Evolutionary conservation across 495 filamentous ascomycete species (phyloP), one percentile per base, ranked within the genome.

Genomic region (Pseudoneurospora amorphoporcata): DNA sequence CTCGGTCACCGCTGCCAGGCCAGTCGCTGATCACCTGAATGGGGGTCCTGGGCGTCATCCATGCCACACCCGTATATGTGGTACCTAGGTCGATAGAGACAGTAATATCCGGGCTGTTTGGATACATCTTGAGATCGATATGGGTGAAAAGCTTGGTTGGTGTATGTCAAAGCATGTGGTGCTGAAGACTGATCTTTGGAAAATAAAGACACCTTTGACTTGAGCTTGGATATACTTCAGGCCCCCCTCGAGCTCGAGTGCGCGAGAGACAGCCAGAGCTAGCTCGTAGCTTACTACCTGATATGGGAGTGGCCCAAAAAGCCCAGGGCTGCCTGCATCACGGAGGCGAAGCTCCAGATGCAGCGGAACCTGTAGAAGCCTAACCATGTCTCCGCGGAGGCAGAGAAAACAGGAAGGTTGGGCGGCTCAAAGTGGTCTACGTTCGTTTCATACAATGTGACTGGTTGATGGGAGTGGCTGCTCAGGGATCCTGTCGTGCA

Each of bases 51-150:
- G 45, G 85, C 80, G 75, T 88, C 72, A 74, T 73, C 78, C 78
- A 90, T 40, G 86, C 86, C n/a, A 89, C 88, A 19, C 88, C 88
- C 70, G 87, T 88, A 71, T 83, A 89, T 35, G 89, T 90, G 80
- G 89, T 90, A 2, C 88, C 89, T 71, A 90, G 82, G 74, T 91
- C 89, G 69, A 91, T 79, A 17, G 87, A 87, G 37, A 90, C 83
- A 14, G 89, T 76, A 73, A 90, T 85, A 74, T 89, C 87, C 23
- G 88, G 86, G 45, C 73, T 14, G 12, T 70, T 23, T 14, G 2
- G 8, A 12, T 45, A 70, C 73, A 75, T 77, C 8, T 38, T 74
- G 23, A 17, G 9, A 35, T 19, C n/a, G 39, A 3, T 6, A 8
- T 42, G 14, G 39, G 19, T 39, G 69, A 38, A 35, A 32, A 16